These are phyloP conservation scores for Gremmenia infestans DNA, from an alignment of 2,329 filamentous ascomycete species.

Conservation along the genomic window DNA sequence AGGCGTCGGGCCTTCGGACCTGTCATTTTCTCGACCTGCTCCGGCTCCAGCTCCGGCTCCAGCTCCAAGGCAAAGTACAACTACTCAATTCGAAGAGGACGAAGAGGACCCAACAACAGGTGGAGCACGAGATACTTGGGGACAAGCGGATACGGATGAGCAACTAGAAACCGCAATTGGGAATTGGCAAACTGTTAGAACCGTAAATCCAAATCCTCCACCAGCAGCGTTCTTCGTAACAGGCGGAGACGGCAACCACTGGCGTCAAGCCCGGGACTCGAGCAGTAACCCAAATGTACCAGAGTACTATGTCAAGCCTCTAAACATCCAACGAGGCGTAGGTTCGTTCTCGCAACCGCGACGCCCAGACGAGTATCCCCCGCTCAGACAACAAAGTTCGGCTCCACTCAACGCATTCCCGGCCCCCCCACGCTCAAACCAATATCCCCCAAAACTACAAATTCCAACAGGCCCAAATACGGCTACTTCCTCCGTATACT, in stretches of 20 bases:
- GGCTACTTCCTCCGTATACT: conserved; percentile 9
- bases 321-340: conserved; percentile 6
- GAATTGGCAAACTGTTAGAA: conserved; percentile 12
- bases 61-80: conserved; percentile 21
- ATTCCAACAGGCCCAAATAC: conserved; percentile 4
- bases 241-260: conserved; percentile 3
- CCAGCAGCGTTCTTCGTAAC: conserved; percentile 3
- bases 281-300: neutral
- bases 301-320: conserved; percentile 15
- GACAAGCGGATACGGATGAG: neutral
- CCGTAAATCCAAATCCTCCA: conserved; percentile 4
- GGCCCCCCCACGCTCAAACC: conserved; percentile 9
- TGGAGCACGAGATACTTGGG: neutral
- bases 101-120: neutral
- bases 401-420: conserved; percentile 4
- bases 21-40: conserved; percentile 11
- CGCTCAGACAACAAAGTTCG: neutral
- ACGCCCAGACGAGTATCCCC: conserved; percentile 13
- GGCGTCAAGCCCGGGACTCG: conserved; percentile 8
- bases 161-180: conserved; percentile 11
- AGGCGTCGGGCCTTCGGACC: neutral
- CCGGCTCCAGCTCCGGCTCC: conserved; percentile 5
- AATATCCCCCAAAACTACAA: neutral
- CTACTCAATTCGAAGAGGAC: conserved; percentile 10
- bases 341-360: conserved; percentile 24